These are phyloP conservation scores for Flaveria trinervia DNA, from an alignment of 129 eudicot species.

Conservation along the genomic window DNA sequence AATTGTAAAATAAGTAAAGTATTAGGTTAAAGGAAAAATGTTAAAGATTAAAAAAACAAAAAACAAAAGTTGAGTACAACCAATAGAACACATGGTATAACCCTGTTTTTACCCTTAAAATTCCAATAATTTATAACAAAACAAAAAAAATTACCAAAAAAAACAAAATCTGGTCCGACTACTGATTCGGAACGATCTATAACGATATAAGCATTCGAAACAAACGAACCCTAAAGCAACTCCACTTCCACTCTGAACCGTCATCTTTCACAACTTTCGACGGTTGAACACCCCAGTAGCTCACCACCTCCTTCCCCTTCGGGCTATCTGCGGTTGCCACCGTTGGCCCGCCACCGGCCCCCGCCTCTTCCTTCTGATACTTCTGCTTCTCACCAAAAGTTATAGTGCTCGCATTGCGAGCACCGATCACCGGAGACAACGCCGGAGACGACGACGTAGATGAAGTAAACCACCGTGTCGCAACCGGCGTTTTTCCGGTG, in stretches of 20 bases:
- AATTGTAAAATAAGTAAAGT: too few species aligned
- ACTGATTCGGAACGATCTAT: too few species aligned
- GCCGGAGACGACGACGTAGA: constrained; percentile 29
- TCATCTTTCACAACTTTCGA: constrained; percentile 61
- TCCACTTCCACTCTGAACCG: constrained; percentile 89
- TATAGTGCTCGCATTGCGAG: constrained; percentile 53
- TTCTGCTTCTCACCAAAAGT: constrained; percentile 46
- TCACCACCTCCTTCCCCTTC: constrained; percentile 43
- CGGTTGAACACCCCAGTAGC: constrained; percentile 89
- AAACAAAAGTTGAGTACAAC: too few species aligned
- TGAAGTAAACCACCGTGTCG: constrained; percentile 46
- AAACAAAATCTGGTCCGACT: too few species aligned
- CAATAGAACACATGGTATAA: too few species aligned
- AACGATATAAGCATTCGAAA: neutral
- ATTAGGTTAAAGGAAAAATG: too few species aligned
- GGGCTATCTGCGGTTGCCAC: constrained; percentile 31
- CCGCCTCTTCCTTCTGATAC: constrained; percentile 31
- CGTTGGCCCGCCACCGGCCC: constrained; percentile 26
- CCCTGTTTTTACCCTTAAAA: too few species aligned
- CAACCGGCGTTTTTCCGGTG: constrained; percentile 31
- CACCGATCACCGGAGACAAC: constrained; percentile 26
- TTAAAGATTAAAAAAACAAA: too few species aligned
- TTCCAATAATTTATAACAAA: too few species aligned
- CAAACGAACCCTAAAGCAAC: constrained; percentile 82
- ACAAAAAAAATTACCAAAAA: too few species aligned